These are phyloP conservation scores for Alternaria burnsii DNA, from an alignment of 2,329 filamentous ascomycete species.

Conservation along the genomic window DNA sequence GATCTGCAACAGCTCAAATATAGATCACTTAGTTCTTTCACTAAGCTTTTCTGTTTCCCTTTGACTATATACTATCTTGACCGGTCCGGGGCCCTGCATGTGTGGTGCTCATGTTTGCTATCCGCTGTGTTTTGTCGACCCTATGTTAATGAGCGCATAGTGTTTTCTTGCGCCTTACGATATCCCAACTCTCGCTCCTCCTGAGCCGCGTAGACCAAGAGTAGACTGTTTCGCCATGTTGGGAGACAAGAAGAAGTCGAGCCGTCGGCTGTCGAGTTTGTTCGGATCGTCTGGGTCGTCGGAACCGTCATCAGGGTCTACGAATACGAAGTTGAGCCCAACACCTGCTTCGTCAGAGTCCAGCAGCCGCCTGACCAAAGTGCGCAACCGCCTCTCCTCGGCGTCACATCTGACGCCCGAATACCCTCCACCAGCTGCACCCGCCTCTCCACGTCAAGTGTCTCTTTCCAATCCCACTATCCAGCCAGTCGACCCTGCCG, in stretches of 20 bases:
- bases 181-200: not conserved
- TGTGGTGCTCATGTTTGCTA: conserved; percentile 35
- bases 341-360: conserved; percentile 37
- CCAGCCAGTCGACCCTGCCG: conserved; percentile 35
- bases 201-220: not conserved
- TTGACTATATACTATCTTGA: conserved; percentile 20
- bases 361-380: conserved; percentile 39
- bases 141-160: conserved; percentile 21
- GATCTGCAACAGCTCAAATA: conserved; percentile 41
- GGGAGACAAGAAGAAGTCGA: conserved; percentile 45
- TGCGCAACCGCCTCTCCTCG: conserved; percentile 45
- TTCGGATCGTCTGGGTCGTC: conserved; percentile 36
- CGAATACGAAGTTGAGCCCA: conserved; percentile 24
- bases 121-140: conserved; percentile 20
- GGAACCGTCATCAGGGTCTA: conserved; percentile 12
- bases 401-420: conserved; percentile 42
- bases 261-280: conserved; percentile 45
- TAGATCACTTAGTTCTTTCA: conserved; percentile 32
- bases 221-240: conserved; percentile 24
- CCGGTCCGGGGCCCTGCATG: conserved; percentile 22
- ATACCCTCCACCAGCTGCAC: conserved; percentile 38
- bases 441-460: conserved; percentile 20
- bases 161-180: conserved; percentile 12
- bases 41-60: conserved; percentile 20
- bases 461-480: conserved; percentile 36